A percentile compares a stretch with the other conserved stretches of the same genome.
phyloP scores from a whole-genome alignment of 371 early-diverging fungal species.

The Smittium mucronatum region DNA sequence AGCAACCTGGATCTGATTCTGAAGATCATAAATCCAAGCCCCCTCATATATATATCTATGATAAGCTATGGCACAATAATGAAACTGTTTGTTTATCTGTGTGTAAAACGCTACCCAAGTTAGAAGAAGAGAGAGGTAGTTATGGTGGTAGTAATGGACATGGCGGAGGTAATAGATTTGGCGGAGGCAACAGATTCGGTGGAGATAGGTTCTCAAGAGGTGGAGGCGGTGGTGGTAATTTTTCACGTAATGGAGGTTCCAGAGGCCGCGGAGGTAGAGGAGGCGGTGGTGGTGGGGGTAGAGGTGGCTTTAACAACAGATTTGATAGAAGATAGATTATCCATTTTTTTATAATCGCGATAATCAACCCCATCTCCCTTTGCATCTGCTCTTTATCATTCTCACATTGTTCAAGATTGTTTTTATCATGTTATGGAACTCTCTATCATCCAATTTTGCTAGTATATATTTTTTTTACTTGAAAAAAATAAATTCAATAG shows the following conservation, averaged over 20 bases:
- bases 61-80: constrained; percentile 47
- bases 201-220: constrained; percentile 25
- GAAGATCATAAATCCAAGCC: constrained; percentile 26
- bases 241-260: constrained; percentile 2
- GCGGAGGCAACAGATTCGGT: constrained; percentile 22
- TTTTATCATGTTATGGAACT: too few species aligned
- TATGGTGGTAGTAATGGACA: constrained; percentile 25
- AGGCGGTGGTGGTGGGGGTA: too few species aligned
- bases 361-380: too few species aligned
- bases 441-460: too few species aligned
- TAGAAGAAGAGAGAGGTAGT: constrained; percentile 38
- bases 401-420: too few species aligned
- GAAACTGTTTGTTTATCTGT: constrained; percentile 47
- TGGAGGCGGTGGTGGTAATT: constrained; percentile 28
- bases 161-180: constrained; percentile 27
- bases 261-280: constrained; percentile 7
- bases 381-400: too few species aligned
- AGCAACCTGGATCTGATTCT: background rate
- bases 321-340: too few species aligned
- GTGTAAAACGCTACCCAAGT: constrained; percentile 59
- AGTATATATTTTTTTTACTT: too few species aligned
- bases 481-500: too few species aligned
- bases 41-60: constrained; percentile 25
- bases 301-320: too few species aligned
- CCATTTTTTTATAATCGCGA: too few species aligned